Evolutionary conservation across 345 rosid species (phyloP), one percentile per base, ranked within the genome.

Genomic region (Eucalyptus regnans): DNA sequence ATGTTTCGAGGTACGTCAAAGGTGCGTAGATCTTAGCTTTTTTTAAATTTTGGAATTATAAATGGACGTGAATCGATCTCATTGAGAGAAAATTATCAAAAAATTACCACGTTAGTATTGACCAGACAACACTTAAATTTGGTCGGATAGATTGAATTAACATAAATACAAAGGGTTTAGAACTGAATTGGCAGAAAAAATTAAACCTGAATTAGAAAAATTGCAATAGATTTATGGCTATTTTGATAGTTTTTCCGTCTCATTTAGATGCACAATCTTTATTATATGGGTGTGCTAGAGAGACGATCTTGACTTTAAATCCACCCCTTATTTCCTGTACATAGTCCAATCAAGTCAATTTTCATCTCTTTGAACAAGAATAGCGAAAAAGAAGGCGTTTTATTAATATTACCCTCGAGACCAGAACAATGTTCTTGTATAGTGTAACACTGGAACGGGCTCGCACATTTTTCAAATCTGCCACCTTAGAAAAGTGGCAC

Each of bases 131-230:
- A 7, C 2, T 2, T 52, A 52, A 52, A 2, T 52, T 52, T 52
- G 10, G 1, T 52, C 5, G 0, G 0, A 52, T 20, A 20, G 2
- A 20, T 0, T 52, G 0, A 52, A 52, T 20, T 20, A 5, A 52
- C 25, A 52, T 0, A 52, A 52, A 7, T 20, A 52, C 2, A 52
- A 18, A 52, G 3, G 0, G 1, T 7, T 52, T 52, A 52, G 0
- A 4, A 52, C 5, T 52, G 0, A 52, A 52, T 52, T 7, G 25
- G 0, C 10, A 20, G 0, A 20, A 18, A 52, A 52, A 52, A 8
- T 18, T 17, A 52, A 52, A 52, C 1, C 1, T 18, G 2, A 52
- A 18, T 52, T 52, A 52, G 9, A 52, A 52, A 18, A 52, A 7
- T 52, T 52, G 0, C 9, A 18, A 52, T 18, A 52, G 0, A 52